Evolutionary conservation across 2,329 filamentous ascomycete genomes (phyloP).

Genomic region (Colletotrichum euphorbiae): DNA sequence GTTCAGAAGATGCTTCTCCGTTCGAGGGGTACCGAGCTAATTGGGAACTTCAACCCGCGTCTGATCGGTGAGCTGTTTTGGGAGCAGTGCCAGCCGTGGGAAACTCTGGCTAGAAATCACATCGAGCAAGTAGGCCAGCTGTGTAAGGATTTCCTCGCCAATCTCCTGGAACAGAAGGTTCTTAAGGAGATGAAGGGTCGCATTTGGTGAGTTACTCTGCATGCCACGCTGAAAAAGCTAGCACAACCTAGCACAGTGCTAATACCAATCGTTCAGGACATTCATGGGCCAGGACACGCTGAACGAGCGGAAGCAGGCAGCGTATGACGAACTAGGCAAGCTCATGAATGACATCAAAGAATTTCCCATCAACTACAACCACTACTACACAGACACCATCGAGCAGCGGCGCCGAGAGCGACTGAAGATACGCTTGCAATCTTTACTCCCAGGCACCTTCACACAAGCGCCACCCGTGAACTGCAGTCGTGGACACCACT

Average conservation of each 20-base stretch:
- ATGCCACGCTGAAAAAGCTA: too few relatives aligned
- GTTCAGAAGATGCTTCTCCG: slow-evolving; percentile 41
- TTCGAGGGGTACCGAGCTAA: slow-evolving; percentile 57
- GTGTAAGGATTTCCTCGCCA: slow-evolving; percentile 47
- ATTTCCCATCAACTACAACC: slow-evolving; percentile 66
- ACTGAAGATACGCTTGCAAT: background rate
- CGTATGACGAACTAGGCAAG: slow-evolving; percentile 56
- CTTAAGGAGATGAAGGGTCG: slow-evolving; percentile 46
- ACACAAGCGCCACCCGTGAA: background rate
- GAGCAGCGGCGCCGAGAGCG: slow-evolving; percentile 42
- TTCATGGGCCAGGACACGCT: slow-evolving; percentile 45
- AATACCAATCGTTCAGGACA: too few relatives aligned
- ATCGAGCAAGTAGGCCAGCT: background rate
- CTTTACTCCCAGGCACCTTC: background rate
- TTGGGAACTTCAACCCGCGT: slow-evolving; percentile 69
- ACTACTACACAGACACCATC: slow-evolving; percentile 56
- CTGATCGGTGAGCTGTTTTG: slow-evolving; percentile 70
- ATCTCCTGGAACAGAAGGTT: slow-evolving; percentile 55
- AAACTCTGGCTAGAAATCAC: background rate
- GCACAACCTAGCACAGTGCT: too few relatives aligned
- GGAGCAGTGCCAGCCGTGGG: slow-evolving; percentile 68
- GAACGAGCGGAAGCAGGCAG: slow-evolving; percentile 47
- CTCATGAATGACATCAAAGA: slow-evolving; percentile 58
- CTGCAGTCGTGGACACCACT: background rate
- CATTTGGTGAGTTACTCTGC: background rate